Evolutionary conservation across 768 basidiomycete species (phyloP).

Genomic region (Lactarius psammicola): DNA sequence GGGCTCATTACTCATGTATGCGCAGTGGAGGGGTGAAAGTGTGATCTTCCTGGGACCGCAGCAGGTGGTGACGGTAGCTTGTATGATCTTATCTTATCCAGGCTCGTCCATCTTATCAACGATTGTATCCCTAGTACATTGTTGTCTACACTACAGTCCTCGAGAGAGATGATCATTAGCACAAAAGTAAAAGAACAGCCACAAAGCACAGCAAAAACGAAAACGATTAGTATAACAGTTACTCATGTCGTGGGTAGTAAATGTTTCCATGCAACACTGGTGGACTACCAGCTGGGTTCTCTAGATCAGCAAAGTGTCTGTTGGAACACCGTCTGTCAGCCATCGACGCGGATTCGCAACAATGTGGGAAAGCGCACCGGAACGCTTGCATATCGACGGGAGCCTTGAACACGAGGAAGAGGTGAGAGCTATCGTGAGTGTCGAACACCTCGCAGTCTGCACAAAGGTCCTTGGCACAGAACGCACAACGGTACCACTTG

Average conservation of each 20-base stretch:
- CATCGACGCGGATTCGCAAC: conserved; percentile 15
- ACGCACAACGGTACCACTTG: conserved; percentile 88
- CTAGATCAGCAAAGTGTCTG: conserved; percentile 23
- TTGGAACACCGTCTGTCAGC: neutral
- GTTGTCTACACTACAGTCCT: neutral
- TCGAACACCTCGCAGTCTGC: conserved; percentile 76
- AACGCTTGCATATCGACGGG: conserved; percentile 72
- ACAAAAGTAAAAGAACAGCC: neutral
- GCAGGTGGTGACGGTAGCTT: neutral
- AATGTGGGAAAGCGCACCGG: conserved; percentile 45
- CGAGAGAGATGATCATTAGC: neutral
- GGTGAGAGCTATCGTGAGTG: conserved; percentile 77
- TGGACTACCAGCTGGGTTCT: conserved; percentile 13
- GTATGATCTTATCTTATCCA: no score
- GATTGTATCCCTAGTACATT: neutral
- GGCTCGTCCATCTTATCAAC: no score
- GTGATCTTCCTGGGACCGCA: neutral
- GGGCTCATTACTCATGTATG: conserved; percentile 10
- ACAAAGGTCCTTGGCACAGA: conserved; percentile 87
- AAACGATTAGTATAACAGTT: neutral
- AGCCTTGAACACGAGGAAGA: conserved; percentile 89
- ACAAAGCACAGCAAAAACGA: neutral
- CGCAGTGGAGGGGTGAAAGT: conserved; percentile 1
- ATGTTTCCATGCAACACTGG: conserved; percentile 16
- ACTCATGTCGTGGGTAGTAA: conserved; percentile 11